Percentiles rank a stretch among this genome's conserved stretches.
These are phyloP conservation scores for Phaeosphaeria sp. DNA, from an alignment of 2,329 filamentous ascomycete genomes.

Conservation along the genomic window DNA sequence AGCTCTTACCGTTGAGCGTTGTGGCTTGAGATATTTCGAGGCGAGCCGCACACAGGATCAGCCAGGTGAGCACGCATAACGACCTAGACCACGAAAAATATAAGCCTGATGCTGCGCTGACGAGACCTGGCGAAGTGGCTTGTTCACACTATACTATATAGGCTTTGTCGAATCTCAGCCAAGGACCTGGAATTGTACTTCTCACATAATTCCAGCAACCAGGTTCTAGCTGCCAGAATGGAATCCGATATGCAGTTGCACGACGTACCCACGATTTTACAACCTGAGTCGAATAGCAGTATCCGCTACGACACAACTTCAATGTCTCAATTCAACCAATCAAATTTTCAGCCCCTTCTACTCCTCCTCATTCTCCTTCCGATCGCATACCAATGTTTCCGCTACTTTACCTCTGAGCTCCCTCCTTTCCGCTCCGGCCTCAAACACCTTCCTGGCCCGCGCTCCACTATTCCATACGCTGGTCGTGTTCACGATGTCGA, in stretches of 20 bases:
- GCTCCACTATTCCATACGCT: constrained; percentile 11
- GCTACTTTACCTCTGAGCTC: constrained; percentile 7
- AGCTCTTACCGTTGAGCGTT: neutral
- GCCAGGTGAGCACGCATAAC: neutral
- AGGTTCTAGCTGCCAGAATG: neutral
- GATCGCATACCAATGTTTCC: constrained; percentile 3
- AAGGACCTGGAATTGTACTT: neutral
- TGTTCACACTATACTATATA: neutral
- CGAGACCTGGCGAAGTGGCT: neutral
- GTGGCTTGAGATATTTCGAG: neutral
- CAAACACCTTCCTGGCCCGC: constrained; percentile 12
- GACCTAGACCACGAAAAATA: neutral
- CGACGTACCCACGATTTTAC: neutral
- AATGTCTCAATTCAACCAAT: neutral
- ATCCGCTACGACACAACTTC: neutral
- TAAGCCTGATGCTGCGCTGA: neutral
- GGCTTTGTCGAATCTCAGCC: neutral
- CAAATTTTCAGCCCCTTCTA: neutral
- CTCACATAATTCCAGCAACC: neutral
- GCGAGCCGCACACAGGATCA: neutral
- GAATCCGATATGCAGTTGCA: neutral
- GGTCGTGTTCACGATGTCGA: constrained; percentile 14
- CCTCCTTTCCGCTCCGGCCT: constrained; percentile 9
- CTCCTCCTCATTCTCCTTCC: neutral
- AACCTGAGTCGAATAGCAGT: neutral